Evolutionary conservation across 192 early-diverging fungal genomes (phyloP).

Genomic region (Podila horticola): DNA sequence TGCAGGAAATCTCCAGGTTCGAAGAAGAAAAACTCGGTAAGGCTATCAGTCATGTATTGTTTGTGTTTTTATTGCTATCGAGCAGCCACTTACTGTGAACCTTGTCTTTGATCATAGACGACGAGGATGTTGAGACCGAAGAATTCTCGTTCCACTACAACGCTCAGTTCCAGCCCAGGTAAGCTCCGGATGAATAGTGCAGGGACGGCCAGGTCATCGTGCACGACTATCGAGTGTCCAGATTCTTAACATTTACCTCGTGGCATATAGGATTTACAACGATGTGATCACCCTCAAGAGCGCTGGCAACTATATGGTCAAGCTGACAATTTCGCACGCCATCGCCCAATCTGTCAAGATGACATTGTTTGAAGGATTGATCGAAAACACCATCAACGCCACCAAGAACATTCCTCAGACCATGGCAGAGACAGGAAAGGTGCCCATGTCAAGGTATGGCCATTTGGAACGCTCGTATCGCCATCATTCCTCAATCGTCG

Average conservation of each 20-base stretch:
- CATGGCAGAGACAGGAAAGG: slow-evolving; percentile 93
- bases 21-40: slow-evolving; percentile 78
- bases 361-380: slow-evolving; percentile 89
- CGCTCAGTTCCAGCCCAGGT: slow-evolving; percentile 69
- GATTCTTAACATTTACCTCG: slow-evolving; percentile 5
- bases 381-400: slow-evolving; percentile 91
- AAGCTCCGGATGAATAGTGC: background rate
- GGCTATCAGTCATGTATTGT: background rate
- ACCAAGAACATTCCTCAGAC: slow-evolving; percentile 91
- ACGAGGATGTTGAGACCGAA: slow-evolving; percentile 80
- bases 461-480: background rate
- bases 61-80: background rate
- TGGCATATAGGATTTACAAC: slow-evolving; percentile 81
- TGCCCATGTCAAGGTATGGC: slow-evolving; percentile 80
- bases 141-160: slow-evolving; percentile 86
- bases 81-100: background rate
- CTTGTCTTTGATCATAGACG: slow-evolving; percentile 44
- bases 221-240: no score
- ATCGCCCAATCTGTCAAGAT: slow-evolving; percentile 97
- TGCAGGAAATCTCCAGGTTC: slow-evolving; percentile 77
- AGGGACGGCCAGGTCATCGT: background rate
- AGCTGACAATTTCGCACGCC: slow-evolving; percentile 95
- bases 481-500: no score
- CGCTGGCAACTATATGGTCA: slow-evolving; percentile 85
- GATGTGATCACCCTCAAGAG: slow-evolving; percentile 88